phyloP scores from a whole-genome alignment of 345 rosid genomes.

The Nasturtium officinale region DNA sequence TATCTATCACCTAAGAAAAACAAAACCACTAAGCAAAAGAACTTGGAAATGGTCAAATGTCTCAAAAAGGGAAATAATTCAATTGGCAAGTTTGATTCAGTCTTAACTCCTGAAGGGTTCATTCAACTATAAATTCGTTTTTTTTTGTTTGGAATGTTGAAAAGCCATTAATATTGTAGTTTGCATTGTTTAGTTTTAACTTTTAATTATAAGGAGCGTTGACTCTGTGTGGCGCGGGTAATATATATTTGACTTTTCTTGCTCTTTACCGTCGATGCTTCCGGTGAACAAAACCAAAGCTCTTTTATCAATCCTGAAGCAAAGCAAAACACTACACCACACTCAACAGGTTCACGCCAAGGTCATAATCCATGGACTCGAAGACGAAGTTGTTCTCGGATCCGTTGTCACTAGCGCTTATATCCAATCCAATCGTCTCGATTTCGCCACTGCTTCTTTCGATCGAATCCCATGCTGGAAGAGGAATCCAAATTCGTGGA shows the following conservation, averaged over 20 bases:
- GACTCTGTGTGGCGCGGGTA: slow-evolving; percentile 4
- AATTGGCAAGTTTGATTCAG: slow-evolving; percentile 35
- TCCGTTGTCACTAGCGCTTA: slow-evolving; percentile 47
- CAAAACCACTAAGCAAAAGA: slow-evolving; percentile 32
- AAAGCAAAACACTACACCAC: slow-evolving; percentile 37
- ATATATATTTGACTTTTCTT: slow-evolving; percentile 11
- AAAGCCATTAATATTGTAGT: neutral
- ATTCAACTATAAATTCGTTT: neutral
- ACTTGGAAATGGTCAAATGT: slow-evolving; percentile 33
- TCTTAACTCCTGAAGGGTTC: slow-evolving; percentile 14
- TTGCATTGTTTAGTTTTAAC: neutral
- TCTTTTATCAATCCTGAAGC: slow-evolving; percentile 38
- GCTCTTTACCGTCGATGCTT: slow-evolving; percentile 34
- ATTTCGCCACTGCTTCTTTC: slow-evolving; percentile 43
- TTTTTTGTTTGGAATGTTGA: neutral
- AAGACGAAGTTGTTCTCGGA: slow-evolving; percentile 36
- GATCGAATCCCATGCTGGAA: slow-evolving; percentile 29
- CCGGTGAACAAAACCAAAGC: slow-evolving; percentile 25
- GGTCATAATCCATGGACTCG: slow-evolving; percentile 38
- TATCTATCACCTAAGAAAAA: slow-evolving; percentile 9
- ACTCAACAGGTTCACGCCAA: slow-evolving; percentile 48
- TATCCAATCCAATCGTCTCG: slow-evolving; percentile 41
- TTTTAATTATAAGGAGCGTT: neutral
- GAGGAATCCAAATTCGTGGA: slow-evolving; percentile 46
- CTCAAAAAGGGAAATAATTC: slow-evolving; percentile 26